Percentiles rank a stretch among this genome's conserved stretches.
phyloP scores from a whole-genome alignment of 495 filamentous ascomycete genomes.

The Margaritispora aquatica region DNA sequence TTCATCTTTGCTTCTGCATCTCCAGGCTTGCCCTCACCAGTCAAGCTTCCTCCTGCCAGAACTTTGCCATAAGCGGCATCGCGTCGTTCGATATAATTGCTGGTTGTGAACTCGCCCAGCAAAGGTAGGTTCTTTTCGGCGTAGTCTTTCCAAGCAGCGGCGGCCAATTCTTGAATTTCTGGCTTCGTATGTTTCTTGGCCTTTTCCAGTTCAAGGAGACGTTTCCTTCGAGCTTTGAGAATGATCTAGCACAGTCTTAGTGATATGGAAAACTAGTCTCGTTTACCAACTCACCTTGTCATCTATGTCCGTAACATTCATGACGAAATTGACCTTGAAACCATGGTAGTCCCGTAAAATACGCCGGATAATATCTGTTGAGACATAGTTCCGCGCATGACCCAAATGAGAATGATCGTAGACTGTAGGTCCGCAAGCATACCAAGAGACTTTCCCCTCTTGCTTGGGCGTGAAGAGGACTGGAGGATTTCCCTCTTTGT shows the following conservation, averaged over 20 bases:
- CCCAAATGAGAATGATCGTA: constrained; percentile 90
- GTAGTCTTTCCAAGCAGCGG: constrained; percentile 66
- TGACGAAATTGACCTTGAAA: constrained; percentile 83
- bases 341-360: constrained; percentile 83
- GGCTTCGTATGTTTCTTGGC: constrained; percentile 25
- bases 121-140: constrained; percentile 71
- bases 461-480: constrained; percentile 72
- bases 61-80: constrained; percentile 59
- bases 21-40: constrained; percentile 50
- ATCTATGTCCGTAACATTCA: constrained; percentile 94
- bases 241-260: constrained; percentile 18
- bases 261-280: background rate
- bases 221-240: constrained; percentile 16
- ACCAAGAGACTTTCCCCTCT: constrained; percentile 74
- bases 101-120: constrained; percentile 30
- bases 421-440: constrained; percentile 87
- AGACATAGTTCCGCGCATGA: constrained; percentile 91
- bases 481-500: constrained; percentile 57
- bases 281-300: constrained; percentile 54
- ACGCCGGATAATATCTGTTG: constrained; percentile 84
- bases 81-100: constrained; percentile 48
- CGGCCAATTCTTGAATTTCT: constrained; percentile 44
- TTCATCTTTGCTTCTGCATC: constrained; percentile 82
- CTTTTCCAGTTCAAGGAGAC: constrained; percentile 19
- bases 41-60: constrained; percentile 54